Conservation (phyloP, 192 early-diverging fungal species). For the Coemansia sp. region DNA sequence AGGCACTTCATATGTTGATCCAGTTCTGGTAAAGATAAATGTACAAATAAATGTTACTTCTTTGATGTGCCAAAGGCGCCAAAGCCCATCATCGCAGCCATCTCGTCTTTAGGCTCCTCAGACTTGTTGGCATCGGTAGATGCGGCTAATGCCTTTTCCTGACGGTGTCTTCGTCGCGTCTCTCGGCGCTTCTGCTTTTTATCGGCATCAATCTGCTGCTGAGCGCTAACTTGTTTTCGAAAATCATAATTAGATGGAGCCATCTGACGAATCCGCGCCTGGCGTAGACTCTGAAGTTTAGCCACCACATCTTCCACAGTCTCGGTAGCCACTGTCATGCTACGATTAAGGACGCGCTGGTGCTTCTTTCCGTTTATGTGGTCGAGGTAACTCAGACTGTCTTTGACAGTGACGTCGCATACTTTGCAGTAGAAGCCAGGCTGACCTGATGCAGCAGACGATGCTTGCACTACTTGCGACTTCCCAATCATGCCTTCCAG, state of each 20-base stretch:
- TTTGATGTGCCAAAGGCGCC: slow-evolving; percentile 37
- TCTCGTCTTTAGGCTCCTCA: slow-evolving; percentile 53
- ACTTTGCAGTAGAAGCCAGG: slow-evolving; percentile 91
- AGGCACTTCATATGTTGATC: neutral
- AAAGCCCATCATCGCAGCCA: slow-evolving; percentile 79
- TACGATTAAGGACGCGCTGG: slow-evolving; percentile 75
- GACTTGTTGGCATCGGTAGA: slow-evolving; percentile 26
- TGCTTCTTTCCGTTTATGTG: slow-evolving; percentile 91
- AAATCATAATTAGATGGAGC: slow-evolving; percentile 43
- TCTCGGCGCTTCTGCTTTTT: slow-evolving; percentile 43
- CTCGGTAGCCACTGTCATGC: slow-evolving; percentile 79
- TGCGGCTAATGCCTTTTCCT: slow-evolving; percentile 42
- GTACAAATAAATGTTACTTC: slow-evolving; percentile 1
- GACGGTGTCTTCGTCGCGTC: slow-evolving; percentile 55
- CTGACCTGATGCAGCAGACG: slow-evolving; percentile 59
- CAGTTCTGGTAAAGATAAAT: neutral
- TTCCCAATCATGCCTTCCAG: slow-evolving; percentile 77
- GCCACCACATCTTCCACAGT: slow-evolving; percentile 73
- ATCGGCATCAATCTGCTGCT: slow-evolving; percentile 63
- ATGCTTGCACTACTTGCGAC: slow-evolving; percentile 72
- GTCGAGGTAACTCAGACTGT: slow-evolving; percentile 86
- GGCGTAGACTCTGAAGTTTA: slow-evolving; percentile 67
- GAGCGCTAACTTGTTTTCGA: slow-evolving; percentile 63
- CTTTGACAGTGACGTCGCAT: slow-evolving; percentile 86
- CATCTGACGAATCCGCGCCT: slow-evolving; percentile 40